phyloP scores from a whole-genome alignment of 306 rosid genomes.

The Glycine tomentella region DNA sequence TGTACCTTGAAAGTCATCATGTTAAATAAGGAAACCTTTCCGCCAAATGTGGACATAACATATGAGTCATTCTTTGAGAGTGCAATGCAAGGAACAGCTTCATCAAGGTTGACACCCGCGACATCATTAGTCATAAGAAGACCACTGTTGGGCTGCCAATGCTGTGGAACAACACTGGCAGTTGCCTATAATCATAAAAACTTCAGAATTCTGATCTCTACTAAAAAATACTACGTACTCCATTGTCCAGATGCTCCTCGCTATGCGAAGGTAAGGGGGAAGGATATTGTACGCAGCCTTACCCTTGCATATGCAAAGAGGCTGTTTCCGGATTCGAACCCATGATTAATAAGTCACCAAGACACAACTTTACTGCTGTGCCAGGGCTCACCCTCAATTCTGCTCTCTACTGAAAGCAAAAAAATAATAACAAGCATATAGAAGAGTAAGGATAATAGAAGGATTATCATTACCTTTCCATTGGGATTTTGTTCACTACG shows the following conservation, averaged over 20 bases:
- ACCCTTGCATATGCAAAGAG: too few species aligned
- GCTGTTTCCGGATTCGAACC: too few species aligned
- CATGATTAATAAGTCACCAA: too few species aligned
- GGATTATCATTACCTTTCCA: slow-evolving; percentile 66
- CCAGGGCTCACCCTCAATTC: neutral
- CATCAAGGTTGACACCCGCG: slow-evolving; percentile 86
- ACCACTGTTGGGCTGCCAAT: slow-evolving; percentile 92
- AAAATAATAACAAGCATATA: slow-evolving; percentile 7
- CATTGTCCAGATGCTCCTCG: too few species aligned
- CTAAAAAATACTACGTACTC: neutral
- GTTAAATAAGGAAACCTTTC: slow-evolving; percentile 83
- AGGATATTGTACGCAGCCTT: too few species aligned
- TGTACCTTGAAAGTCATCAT: slow-evolving; percentile 85
- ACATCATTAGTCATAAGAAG: slow-evolving; percentile 84
- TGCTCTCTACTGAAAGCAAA: slow-evolving; percentile 34
- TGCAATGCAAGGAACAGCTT: slow-evolving; percentile 86
- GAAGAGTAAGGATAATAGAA: slow-evolving; percentile 22
- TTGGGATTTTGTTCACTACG: slow-evolving; percentile 74
- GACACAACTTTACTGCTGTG: too few species aligned
- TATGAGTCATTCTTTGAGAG: slow-evolving; percentile 90
- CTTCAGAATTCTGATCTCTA: slow-evolving; percentile 52
- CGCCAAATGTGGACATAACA: slow-evolving; percentile 89
- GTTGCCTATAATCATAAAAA: slow-evolving; percentile 70
- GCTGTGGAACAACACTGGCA: slow-evolving; percentile 79
- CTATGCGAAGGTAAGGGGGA: too few species aligned